A percentile compares a stretch with the other conserved stretches of the same genome.
These are phyloP conservation scores for Phytophthora cryptogea DNA, from an alignment of 352 stramenopile species.

Conservation along the genomic window DNA sequence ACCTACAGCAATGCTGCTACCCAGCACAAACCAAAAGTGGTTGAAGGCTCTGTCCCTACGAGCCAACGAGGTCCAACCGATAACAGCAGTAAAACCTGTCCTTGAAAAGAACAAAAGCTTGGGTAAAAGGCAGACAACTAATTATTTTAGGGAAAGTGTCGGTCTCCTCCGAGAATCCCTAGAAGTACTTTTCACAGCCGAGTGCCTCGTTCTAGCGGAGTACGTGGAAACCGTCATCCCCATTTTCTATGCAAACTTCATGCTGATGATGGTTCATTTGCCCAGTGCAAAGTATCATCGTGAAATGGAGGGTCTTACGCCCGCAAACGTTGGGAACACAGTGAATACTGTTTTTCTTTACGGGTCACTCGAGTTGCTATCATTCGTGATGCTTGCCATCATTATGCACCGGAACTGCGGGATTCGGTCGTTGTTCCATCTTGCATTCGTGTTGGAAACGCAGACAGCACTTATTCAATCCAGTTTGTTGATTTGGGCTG, in stretches of 20 bases:
- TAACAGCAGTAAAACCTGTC: not conserved
- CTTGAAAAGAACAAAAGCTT: not conserved
- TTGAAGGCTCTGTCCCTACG: not conserved
- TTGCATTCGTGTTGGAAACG: conserved; percentile 32
- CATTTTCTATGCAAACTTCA: not conserved
- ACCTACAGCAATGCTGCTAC: not conserved
- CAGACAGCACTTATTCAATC: conserved; percentile 9
- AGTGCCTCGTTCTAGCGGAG: conserved; percentile 4
- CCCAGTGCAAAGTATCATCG: conserved; percentile 8
- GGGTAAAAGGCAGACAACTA: no score
- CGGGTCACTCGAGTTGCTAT: conserved; percentile 18
- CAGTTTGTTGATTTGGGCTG: no score
- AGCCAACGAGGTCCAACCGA: not conserved
- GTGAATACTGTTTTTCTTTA: conserved; percentile 12
- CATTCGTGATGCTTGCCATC: conserved; percentile 14
- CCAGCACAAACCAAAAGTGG: not conserved
- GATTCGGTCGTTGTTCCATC: conserved; percentile 22
- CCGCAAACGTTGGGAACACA: not conserved
- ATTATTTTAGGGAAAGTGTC: no score
- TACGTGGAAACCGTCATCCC: conserved; percentile 12
- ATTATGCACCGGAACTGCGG: conserved; percentile 13
- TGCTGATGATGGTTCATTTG: conserved; percentile 4
- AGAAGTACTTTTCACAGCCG: conserved; percentile 1
- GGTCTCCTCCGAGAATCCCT: not conserved
- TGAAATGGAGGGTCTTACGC: conserved; percentile 3